Evolutionary conservation across 805 yeast genomes (phyloP).

Genomic region (Lachancea nothofagi): DNA sequence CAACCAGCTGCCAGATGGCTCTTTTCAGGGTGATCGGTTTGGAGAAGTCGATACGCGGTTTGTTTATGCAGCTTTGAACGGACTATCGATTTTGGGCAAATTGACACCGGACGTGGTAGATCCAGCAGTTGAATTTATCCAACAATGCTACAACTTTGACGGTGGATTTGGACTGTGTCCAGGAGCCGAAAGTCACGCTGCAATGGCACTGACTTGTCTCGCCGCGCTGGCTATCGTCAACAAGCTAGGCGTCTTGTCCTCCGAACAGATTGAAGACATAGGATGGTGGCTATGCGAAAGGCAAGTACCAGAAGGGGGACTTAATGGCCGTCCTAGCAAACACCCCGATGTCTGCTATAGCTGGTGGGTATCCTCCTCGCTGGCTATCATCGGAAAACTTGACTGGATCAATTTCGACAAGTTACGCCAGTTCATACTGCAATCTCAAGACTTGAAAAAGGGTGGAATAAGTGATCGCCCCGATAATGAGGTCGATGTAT

Average conservation of each 20-base stretch:
- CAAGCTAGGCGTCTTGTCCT: slow-evolving; percentile 43
- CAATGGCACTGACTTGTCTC: slow-evolving; percentile 81
- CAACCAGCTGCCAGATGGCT: slow-evolving; percentile 48
- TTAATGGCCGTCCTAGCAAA: slow-evolving; percentile 95
- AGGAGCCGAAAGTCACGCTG: slow-evolving; percentile 93
- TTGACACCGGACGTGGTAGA: slow-evolving; percentile 51
- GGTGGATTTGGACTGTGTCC: slow-evolving; percentile 95
- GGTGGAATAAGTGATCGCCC: slow-evolving; percentile 95
- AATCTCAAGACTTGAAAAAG: slow-evolving; percentile 64
- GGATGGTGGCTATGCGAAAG: slow-evolving; percentile 90
- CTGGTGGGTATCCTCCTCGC: slow-evolving; percentile 91
- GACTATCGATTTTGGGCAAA: slow-evolving; percentile 62
- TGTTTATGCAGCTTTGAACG: slow-evolving; percentile 73
- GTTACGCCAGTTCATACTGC: slow-evolving; percentile 60
- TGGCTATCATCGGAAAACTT: slow-evolving; percentile 57
- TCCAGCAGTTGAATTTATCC: slow-evolving; percentile 60
- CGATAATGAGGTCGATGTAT: slow-evolving; percentile 87
- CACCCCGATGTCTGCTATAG: slow-evolving; percentile 96
- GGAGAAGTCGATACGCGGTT: slow-evolving; percentile 94
- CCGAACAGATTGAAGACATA: slow-evolving; percentile 40
- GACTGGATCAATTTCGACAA: slow-evolving; percentile 73
- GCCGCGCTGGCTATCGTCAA: slow-evolving; percentile 71
- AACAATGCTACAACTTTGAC: slow-evolving; percentile 79
- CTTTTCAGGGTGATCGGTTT: slow-evolving; percentile 82
- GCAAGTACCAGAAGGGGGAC: slow-evolving; percentile 80